Base-by-base conservation (phyloP, 306 rosid genomes). In the Prosopis cineraria region DNA sequence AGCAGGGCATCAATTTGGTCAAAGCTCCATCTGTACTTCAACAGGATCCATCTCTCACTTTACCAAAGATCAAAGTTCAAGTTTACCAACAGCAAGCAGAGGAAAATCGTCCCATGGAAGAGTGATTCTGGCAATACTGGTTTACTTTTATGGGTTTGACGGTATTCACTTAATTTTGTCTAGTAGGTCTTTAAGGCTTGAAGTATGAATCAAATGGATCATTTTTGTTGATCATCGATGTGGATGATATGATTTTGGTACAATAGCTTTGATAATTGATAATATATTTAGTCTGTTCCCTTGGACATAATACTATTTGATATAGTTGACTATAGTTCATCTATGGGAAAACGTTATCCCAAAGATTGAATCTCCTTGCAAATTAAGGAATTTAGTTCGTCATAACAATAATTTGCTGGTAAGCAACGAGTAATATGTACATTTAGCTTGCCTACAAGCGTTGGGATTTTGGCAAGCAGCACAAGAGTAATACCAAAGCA, bases 91-190 rank as follows among this genome's bases (percentile, higher is more conserved):
- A 41, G 67, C 78, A 80, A 55, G 56, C 85, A 50, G 80, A 82
- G 81, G 68, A 89, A 67, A 81, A 67, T 65, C 84, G 36, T 7
- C 81, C 83, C 59, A 89, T 91, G 95, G 95, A 89, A 84, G 94
- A 93, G 81, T 91, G 84, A 88, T 81, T 72, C 48, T 78, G 37
- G 70, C 79, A 72, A n/a, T 39, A 24, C 67, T 44, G 66, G 24
- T 76, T 68, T 12, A 7, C n/a, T 70, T 37, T 63, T 16, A 11
- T 2, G 17, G 11, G 22, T 80, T 53, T 36, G 40, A 62, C 31
- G 64, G 64, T 53, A 68, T 33, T 70, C 47, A 27, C 27, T 52
- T 58, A 16, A 56, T 34, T 33, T 70, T 70, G 67, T 55, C 68
- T 5, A 1, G 34, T 31, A 31, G 3, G 4, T 31, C 34, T 31